These are phyloP conservation scores for Picea mariana DNA, from an alignment of 83 land plant genomes.

Conservation along the genomic window DNA sequence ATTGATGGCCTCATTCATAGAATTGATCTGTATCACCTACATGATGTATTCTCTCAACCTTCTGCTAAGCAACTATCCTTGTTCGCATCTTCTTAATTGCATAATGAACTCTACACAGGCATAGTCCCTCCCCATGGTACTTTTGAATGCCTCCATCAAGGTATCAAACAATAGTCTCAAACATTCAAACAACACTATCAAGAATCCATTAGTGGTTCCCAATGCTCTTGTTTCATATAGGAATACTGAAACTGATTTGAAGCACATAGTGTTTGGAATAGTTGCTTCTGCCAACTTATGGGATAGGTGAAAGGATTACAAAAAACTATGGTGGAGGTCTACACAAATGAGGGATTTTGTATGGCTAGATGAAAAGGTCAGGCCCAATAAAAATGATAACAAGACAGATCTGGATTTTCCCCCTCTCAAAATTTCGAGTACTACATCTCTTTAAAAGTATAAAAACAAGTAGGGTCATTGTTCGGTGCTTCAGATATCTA, in stretches of 20 bases:
- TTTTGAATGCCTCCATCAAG: not conserved
- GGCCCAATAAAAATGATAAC: not conserved
- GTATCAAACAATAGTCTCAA: not conserved
- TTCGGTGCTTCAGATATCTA: constrained; percentile 17
- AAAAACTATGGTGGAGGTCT: constrained; percentile 71
- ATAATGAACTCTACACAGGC: not conserved
- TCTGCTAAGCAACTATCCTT: constrained; percentile 24
- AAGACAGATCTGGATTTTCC: constrained; percentile 26
- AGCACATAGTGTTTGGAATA: constrained; percentile 77
- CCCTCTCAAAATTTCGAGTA: constrained; percentile 48
- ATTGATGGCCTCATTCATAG: constrained; percentile 12
- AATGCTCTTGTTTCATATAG: not conserved
- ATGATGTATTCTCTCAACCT: constrained; percentile 43
- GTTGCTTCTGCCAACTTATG: constrained; percentile 73
- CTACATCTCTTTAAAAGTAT: constrained; percentile 74
- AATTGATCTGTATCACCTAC: constrained; percentile 31
- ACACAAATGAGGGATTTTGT: constrained; percentile 62
- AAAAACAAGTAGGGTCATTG: constrained; percentile 67
- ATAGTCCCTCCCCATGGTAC: not conserved
- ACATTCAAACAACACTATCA: not conserved
- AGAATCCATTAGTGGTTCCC: not conserved
- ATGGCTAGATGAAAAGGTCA: constrained; percentile 63
- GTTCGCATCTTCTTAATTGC: constrained; percentile 16
- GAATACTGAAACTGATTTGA: constrained; percentile 22
- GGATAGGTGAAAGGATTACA: constrained; percentile 67